These are phyloP conservation scores for Graphiopsis chlorocephala DNA, from an alignment of 2,329 filamentous ascomycete species.

Conservation along the genomic window DNA sequence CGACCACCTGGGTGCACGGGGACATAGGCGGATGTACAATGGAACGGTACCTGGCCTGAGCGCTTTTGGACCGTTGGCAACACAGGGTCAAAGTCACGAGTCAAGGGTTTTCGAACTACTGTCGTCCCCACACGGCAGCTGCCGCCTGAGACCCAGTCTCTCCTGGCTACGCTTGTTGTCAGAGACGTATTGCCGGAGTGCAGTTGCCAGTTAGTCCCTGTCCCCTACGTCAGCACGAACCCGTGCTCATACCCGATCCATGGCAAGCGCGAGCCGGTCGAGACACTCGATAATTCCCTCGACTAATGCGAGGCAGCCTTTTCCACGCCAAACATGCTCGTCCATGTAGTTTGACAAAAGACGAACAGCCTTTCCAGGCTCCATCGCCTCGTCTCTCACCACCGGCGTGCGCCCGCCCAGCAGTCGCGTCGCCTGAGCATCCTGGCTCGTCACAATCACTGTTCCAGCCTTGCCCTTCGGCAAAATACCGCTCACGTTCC, in stretches of 20 bases:
- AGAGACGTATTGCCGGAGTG: not conserved
- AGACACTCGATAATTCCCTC: not conserved
- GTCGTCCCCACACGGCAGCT: no score
- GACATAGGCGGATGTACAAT: not conserved
- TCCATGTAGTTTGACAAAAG: not conserved
- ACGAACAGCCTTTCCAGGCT: not conserved
- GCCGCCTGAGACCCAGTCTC: not conserved
- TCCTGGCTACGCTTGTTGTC: not conserved
- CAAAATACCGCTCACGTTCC: not conserved
- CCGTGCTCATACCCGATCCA: not conserved
- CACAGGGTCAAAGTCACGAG: no score
- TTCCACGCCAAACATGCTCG: not conserved
- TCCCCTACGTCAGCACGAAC: not conserved
- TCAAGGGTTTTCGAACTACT: no score
- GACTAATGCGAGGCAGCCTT: not conserved
- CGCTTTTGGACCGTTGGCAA: not conserved
- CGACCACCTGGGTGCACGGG: not conserved
- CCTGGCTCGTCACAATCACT: constrained; percentile 4
- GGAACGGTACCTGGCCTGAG: not conserved
- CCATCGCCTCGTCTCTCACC: not conserved
- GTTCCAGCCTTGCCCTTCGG: not conserved
- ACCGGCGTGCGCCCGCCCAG: not conserved
- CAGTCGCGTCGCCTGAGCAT: not conserved
- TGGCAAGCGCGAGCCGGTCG: not conserved
- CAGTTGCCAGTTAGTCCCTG: not conserved